These are phyloP conservation scores for Aspergillus sp. DNA, from an alignment of 2,329 filamentous ascomycete species.

Conservation along the genomic window DNA sequence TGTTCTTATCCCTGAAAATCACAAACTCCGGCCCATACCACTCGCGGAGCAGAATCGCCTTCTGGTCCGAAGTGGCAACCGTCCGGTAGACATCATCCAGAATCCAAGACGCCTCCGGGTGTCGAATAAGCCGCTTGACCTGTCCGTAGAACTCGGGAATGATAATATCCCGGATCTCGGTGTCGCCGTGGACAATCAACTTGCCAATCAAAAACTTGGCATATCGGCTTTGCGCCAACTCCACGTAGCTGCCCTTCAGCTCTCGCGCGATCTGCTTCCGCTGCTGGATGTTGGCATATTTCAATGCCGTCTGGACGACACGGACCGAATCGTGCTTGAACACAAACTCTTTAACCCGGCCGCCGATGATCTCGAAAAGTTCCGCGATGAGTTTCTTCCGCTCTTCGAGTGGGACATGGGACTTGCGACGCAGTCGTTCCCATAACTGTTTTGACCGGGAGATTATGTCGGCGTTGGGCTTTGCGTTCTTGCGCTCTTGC, in stretches of 20 bases:
- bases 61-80: conserved; percentile 77
- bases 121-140: conserved; percentile 87
- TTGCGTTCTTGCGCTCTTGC: conserved; percentile 81
- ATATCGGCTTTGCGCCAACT: conserved; percentile 88
- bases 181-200: conserved; percentile 83
- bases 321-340: conserved; percentile 98
- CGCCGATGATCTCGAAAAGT: conserved; percentile 84
- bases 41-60: conserved; percentile 74
- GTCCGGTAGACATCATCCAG: conserved; percentile 92
- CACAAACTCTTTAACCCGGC: conserved; percentile 86
- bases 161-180: conserved; percentile 77
- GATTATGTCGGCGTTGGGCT: conserved; percentile 85
- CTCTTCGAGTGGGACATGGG: conserved; percentile 83
- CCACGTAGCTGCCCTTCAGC: conserved; percentile 72
- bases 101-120: conserved; percentile 95
- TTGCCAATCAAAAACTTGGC: conserved; percentile 97
- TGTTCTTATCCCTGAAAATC: conserved; percentile 58
- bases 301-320: conserved; percentile 91
- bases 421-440: conserved; percentile 88
- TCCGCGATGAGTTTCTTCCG: conserved; percentile 79
- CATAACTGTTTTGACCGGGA: conserved; percentile 90
- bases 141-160: conserved; percentile 93
- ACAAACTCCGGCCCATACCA: conserved; percentile 96
- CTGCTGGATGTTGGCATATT: conserved; percentile 82
- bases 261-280: conserved; percentile 79